Conservation (phyloP, 2,329 filamentous ascomycete genomes). For the Myriangium duriaei region DNA sequence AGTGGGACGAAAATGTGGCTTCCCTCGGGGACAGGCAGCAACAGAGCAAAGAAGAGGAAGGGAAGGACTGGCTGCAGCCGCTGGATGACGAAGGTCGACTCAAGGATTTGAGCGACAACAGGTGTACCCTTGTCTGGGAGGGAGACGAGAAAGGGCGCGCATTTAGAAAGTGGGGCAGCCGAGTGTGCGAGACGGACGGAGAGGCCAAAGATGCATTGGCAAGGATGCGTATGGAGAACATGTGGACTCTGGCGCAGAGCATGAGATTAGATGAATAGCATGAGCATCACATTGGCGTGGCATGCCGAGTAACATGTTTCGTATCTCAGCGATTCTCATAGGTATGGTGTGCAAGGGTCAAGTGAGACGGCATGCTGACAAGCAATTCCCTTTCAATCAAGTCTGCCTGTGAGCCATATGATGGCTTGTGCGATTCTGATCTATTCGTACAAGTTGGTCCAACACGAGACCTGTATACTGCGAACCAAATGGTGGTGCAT, state of each 20-base stretch:
- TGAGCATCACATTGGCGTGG: too few species aligned
- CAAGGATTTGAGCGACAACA: slow-evolving; percentile 72
- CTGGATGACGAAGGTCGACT: slow-evolving; percentile 66
- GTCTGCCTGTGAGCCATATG: too few species aligned
- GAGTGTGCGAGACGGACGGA: slow-evolving; percentile 84
- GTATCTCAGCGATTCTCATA: too few species aligned
- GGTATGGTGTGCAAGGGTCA: too few species aligned
- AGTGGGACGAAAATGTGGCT: slow-evolving; percentile 82
- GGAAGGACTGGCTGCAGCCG: slow-evolving; percentile 62
- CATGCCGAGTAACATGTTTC: too few species aligned
- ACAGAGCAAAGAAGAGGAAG: slow-evolving; percentile 47
- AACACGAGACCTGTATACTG: too few species aligned
- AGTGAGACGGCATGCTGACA: too few species aligned
- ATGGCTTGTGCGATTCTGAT: too few species aligned
- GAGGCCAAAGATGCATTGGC: slow-evolving; percentile 72
- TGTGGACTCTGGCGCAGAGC: slow-evolving; percentile 83
- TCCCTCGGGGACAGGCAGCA: slow-evolving; percentile 37
- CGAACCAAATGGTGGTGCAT: too few species aligned
- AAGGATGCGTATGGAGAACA: slow-evolving; percentile 82
- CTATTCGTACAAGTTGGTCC: too few species aligned
- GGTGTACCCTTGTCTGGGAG: slow-evolving; percentile 77
- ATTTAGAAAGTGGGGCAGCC: slow-evolving; percentile 80
- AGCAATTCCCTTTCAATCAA: too few species aligned
- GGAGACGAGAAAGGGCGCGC: slow-evolving; percentile 69
- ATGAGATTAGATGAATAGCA: slow-evolving; percentile 23